phyloP scores from a whole-genome alignment of 1,284 basidiomycete species.

The Ganoderma meredithae region DNA sequence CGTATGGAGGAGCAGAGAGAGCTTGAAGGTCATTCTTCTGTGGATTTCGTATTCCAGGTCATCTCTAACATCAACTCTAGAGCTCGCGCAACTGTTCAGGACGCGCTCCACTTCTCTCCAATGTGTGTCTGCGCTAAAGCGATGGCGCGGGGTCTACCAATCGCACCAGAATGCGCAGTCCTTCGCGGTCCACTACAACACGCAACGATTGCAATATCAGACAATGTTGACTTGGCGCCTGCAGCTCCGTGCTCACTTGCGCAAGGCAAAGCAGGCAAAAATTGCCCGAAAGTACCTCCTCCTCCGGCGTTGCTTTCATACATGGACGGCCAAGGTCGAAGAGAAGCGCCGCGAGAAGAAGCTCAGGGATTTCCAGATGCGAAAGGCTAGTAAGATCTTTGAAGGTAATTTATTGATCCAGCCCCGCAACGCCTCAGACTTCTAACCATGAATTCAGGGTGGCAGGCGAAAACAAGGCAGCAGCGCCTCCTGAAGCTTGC shows the following conservation, averaged over 20 bases:
- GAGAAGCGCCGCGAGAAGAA: slow-evolving; percentile 56
- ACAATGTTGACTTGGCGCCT: slow-evolving; percentile 66
- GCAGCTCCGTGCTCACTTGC: slow-evolving; percentile 57
- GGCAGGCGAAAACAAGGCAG: slow-evolving; percentile 50
- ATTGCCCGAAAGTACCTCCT: slow-evolving; percentile 62
- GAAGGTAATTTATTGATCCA: slow-evolving; percentile 47
- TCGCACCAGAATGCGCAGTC: slow-evolving; percentile 58
- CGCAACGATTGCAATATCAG: slow-evolving; percentile 53
- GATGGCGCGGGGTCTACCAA: slow-evolving; percentile 56
- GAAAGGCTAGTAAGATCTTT: slow-evolving; percentile 50
- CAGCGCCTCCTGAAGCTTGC: slow-evolving; percentile 47
- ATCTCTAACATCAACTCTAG: slow-evolving; percentile 41
- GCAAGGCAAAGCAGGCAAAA: slow-evolving; percentile 64
- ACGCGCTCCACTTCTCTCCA: slow-evolving; percentile 52
- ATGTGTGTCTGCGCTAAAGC: slow-evolving; percentile 49
- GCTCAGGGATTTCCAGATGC: slow-evolving; percentile 52
- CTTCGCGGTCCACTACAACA: slow-evolving; percentile 60
- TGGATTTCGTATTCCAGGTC: neutral
- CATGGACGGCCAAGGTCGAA: slow-evolving; percentile 59
- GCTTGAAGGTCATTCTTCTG: slow-evolving; percentile 53
- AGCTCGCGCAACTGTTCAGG: slow-evolving; percentile 61
- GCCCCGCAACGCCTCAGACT: too few species aligned
- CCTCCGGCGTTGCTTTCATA: slow-evolving; percentile 56
- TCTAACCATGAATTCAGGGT: slow-evolving; percentile 48
- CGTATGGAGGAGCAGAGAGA: slow-evolving; percentile 50